Conservation (phyloP, 2,329 filamentous ascomycete genomes). For the Ceratocystis variospora region DNA sequence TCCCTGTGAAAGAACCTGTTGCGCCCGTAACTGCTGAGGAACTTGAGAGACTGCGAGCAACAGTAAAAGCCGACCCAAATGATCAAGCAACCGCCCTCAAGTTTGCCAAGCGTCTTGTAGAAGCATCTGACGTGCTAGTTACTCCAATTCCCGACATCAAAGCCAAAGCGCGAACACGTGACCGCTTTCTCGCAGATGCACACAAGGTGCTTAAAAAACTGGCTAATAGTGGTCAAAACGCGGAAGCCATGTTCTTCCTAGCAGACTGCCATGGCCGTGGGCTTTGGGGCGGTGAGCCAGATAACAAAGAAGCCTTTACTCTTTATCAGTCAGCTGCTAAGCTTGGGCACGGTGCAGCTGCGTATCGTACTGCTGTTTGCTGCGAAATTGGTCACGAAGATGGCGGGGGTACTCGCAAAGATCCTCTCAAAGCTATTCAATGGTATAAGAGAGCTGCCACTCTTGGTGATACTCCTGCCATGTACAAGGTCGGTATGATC, state of each 20-base stretch:
- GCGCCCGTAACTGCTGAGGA: constrained; percentile 62
- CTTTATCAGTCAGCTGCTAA: constrained; percentile 93
- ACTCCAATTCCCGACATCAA: constrained; percentile 52
- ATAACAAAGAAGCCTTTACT: constrained; percentile 83
- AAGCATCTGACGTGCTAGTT: constrained; percentile 67
- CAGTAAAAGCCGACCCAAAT: constrained; percentile 54
- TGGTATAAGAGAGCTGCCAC: constrained; percentile 94
- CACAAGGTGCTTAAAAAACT: constrained; percentile 89
- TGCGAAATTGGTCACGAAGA: constrained; percentile 94
- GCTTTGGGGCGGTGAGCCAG: constrained; percentile 60
- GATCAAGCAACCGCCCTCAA: constrained; percentile 59
- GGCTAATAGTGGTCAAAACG: constrained; percentile 48
- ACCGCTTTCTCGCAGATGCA: constrained; percentile 72
- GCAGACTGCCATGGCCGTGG: constrained; percentile 83
- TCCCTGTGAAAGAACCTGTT: constrained; percentile 23
- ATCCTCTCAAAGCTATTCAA: constrained; percentile 87
- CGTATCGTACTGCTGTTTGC: constrained; percentile 90
- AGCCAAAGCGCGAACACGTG: constrained; percentile 58
- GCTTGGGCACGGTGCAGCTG: constrained; percentile 67
- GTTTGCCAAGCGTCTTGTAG: constrained; percentile 71
- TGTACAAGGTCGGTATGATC: constrained; percentile 99
- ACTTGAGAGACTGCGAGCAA: constrained; percentile 58
- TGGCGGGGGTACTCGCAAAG: constrained; percentile 79
- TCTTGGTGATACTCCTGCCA: constrained; percentile 78
- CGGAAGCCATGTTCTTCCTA: constrained; percentile 84